These are phyloP conservation scores for Thinopyrum elongatum DNA, from an alignment of 176 grass and related monocot species.

Conservation along the genomic window DNA sequence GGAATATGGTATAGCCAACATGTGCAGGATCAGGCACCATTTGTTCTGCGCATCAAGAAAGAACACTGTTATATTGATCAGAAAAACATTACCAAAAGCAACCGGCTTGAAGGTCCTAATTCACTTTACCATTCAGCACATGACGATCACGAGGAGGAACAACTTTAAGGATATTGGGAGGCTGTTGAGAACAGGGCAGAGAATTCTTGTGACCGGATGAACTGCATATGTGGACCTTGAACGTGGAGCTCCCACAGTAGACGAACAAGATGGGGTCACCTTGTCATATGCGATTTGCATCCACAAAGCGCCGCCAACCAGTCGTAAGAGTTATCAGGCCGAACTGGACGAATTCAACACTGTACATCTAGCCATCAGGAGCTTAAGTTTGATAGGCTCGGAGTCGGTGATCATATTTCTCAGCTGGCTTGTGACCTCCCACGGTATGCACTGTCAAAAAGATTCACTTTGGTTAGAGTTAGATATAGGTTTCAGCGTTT, in stretches of 20 bases:
- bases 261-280: constrained; percentile 30
- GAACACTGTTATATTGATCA: not conserved
- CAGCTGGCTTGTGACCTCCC: not conserved
- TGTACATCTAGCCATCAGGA: constrained; percentile 12
- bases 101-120: not conserved
- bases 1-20: not conserved
- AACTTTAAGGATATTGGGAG: not conserved
- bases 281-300: constrained; percentile 8
- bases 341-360: not conserved
- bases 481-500: no score
- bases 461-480: not conserved
- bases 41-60: not conserved
- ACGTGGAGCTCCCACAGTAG: constrained; percentile 13
- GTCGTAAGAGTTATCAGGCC: not conserved
- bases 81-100: not conserved
- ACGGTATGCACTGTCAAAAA: not conserved
- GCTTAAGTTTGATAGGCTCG: constrained; percentile 8
- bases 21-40: not conserved
- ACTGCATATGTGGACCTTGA: constrained; percentile 26
- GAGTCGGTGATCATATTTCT: not conserved
- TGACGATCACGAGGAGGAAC: not conserved
- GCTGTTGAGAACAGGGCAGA: not conserved
- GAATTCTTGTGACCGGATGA: not conserved
- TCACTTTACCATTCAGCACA: not conserved
- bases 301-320: constrained; percentile 33